Conservation (phyloP, 306 rosid genomes). For the Prinsepia uniflora region DNA sequence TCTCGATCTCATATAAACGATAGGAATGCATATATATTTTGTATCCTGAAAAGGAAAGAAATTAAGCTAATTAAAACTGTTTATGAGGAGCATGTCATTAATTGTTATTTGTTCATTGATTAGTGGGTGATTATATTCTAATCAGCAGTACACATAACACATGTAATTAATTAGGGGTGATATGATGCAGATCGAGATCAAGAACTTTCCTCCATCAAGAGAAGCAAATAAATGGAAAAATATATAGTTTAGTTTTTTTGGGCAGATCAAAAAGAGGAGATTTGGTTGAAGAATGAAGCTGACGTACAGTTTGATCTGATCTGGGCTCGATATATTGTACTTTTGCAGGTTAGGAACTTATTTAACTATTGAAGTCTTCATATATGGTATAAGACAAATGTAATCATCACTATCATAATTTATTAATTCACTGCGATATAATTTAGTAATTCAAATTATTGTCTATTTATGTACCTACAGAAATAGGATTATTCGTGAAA, state of each 20-base stretch:
- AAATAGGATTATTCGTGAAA: too few relatives aligned
- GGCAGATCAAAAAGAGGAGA: background rate
- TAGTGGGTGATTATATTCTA: background rate
- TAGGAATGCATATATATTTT: too few relatives aligned
- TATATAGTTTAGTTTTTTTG: background rate
- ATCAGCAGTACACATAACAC: background rate
- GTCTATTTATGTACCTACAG: too few relatives aligned
- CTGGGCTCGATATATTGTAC: conserved; percentile 3
- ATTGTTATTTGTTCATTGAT: background rate
- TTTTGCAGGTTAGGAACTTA: background rate
- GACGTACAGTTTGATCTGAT: background rate
- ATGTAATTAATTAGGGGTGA: background rate
- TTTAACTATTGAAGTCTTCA: background rate
- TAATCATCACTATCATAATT: background rate
- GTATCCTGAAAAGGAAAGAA: background rate
- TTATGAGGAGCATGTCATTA: background rate
- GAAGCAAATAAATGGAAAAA: background rate
- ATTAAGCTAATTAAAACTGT: background rate
- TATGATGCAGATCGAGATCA: background rate
- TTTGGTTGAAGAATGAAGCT: conserved; percentile 1
- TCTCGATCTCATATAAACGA: background rate
- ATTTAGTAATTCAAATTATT: too few relatives aligned
- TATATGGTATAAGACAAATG: background rate
- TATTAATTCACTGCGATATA: too few relatives aligned
- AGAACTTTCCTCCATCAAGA: background rate